A percentile compares a stretch with the other conserved stretches of the same genome.
phyloP scores from a whole-genome alignment of 2,329 filamentous ascomycete species.

The Neocatenulostroma microsporum region DNA sequence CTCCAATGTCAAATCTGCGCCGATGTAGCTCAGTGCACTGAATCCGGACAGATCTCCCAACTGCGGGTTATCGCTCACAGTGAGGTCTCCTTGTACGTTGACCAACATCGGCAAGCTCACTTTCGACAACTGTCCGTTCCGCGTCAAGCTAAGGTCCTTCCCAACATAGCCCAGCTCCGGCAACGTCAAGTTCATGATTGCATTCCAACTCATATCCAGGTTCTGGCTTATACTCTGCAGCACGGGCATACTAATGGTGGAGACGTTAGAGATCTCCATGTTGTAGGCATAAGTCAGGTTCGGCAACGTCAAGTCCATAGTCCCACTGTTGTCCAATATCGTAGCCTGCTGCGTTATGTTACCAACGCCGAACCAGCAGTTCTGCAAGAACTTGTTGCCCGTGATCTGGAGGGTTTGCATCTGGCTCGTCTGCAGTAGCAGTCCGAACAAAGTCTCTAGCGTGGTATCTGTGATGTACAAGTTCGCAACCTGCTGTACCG shows the following conservation, averaged over 20 bases:
- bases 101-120: conserved; percentile 1
- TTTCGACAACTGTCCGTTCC: conserved; percentile 4
- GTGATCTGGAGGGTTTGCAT: conserved; percentile 8
- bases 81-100: conserved; percentile 6
- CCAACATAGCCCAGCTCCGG: conserved; percentile 7
- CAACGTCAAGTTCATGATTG: conserved; percentile 4
- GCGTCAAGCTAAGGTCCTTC: background rate
- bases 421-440: conserved; percentile 5
- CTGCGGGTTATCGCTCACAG: conserved; percentile 1
- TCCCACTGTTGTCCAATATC: conserved; percentile 5
- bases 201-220: conserved; percentile 5
- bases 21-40: conserved; percentile 2
- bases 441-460: conserved; percentile 6
- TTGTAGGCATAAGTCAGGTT: conserved; percentile 11
- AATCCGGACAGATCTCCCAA: conserved; percentile 3
- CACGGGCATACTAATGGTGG: conserved; percentile 4
- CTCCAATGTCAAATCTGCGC: conserved; percentile 4
- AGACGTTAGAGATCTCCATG: conserved; percentile 7
- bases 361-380: conserved; percentile 7
- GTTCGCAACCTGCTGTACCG: conserved; percentile 7
- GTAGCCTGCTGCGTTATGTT: conserved; percentile 9
- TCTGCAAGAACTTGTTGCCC: conserved; percentile 5
- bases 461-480: conserved; percentile 9
- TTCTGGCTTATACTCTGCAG: conserved; percentile 4
- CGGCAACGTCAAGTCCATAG: conserved; percentile 7